phyloP scores from a whole-genome alignment of 805 yeast genomes.

The Candida krabiensis region DNA sequence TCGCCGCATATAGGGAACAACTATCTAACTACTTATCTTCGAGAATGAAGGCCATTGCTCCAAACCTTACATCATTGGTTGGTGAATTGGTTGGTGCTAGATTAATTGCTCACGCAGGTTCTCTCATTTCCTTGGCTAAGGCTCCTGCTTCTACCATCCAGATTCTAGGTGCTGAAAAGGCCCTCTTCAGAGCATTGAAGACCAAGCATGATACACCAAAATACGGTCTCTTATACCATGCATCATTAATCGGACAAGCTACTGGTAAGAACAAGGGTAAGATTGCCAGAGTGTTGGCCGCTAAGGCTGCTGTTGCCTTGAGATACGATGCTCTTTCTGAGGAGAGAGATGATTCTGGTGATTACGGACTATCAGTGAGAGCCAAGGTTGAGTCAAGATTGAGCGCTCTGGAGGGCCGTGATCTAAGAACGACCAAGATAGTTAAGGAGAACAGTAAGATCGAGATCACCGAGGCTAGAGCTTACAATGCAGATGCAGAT shows the following conservation, averaged over 20 bases:
- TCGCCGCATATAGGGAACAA: constrained; percentile 95
- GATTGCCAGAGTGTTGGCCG: constrained; percentile 97
- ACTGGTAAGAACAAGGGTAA: constrained; percentile 98
- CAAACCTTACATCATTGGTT: constrained; percentile 90
- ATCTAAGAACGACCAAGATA: constrained; percentile 84
- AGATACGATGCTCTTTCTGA: constrained; percentile 97
- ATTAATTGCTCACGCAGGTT: constrained; percentile 96
- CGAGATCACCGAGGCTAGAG: constrained; percentile 78
- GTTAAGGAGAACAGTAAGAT: constrained; percentile 83
- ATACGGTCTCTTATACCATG: constrained; percentile 95
- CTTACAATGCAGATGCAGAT: constrained; percentile 96
- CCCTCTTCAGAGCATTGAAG: constrained; percentile 96
- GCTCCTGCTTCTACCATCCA: constrained; percentile 99
- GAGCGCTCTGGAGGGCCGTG: constrained; percentile 95
- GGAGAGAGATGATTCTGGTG: constrained; percentile 95
- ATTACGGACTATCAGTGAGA: constrained; percentile 87
- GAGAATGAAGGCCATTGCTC: constrained; percentile 99
- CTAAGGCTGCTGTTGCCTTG: constrained; percentile 95
- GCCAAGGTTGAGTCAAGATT: constrained; percentile 92
- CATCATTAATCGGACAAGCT: constrained; percentile 97
- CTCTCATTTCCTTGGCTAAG: constrained; percentile 90
- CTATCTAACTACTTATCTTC: constrained; percentile 85
- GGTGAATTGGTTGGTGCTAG: constrained; percentile 99
- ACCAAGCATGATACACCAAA: constrained; percentile 99
- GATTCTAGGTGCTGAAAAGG: constrained; percentile 98